phyloP scores from a whole-genome alignment of 2,329 filamentous ascomycete species.

The Phyllosticta capitalensis region DNA sequence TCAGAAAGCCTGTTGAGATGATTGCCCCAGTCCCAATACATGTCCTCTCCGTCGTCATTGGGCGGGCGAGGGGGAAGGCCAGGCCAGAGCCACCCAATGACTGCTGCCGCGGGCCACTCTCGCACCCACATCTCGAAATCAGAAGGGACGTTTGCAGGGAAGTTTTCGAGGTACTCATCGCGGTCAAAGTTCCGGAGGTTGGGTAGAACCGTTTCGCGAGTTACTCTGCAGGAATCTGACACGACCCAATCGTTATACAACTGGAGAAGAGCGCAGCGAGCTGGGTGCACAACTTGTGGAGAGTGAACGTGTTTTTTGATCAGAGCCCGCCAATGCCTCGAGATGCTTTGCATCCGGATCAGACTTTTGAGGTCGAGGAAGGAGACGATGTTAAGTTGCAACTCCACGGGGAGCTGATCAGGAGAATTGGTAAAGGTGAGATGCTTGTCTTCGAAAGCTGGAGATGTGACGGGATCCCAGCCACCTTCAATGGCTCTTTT shows the following conservation, averaged over 20 bases:
- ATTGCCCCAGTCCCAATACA: neutral
- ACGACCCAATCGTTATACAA: neutral
- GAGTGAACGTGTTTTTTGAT: neutral
- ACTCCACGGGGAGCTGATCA: neutral
- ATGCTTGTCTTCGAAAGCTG: neutral
- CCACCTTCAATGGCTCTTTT: neutral
- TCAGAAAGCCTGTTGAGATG: neutral
- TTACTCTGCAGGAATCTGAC: neutral
- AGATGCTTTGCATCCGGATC: neutral
- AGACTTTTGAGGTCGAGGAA: neutral
- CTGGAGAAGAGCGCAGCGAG: neutral
- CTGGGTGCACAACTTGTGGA: neutral
- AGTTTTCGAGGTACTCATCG: neutral
- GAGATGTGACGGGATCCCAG: neutral
- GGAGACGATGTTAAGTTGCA: neutral
- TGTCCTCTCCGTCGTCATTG: neutral
- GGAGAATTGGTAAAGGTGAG: neutral
- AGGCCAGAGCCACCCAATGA: neutral
- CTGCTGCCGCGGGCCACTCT: neutral
- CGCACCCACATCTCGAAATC: conserved; percentile 1
- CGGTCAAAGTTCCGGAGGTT: neutral
- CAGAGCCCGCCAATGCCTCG: neutral
- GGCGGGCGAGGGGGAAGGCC: neutral
- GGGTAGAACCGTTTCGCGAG: neutral
- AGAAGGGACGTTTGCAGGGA: neutral